These are phyloP conservation scores for Kurtzmaniella quercitrusa DNA, from an alignment of 1,139 yeast genomes.

Conservation along the genomic window DNA sequence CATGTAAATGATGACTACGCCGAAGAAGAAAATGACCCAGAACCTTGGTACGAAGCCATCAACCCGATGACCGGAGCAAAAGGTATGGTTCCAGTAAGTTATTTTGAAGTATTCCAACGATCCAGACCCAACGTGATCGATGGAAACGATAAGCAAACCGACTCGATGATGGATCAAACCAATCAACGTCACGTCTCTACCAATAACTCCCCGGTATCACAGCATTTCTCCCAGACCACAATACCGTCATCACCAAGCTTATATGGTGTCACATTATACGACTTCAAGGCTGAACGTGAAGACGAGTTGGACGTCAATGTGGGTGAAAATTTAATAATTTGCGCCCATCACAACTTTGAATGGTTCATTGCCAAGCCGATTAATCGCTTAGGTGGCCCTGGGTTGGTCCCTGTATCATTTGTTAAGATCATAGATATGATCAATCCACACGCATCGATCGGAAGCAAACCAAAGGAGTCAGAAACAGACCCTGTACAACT, in stretches of 20 bases:
- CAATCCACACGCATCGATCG: conserved; percentile 19
- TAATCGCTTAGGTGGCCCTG: conserved; percentile 94
- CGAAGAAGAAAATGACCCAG: conserved; percentile 25
- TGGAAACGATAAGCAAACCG: not conserved
- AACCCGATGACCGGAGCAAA: conserved; percentile 74
- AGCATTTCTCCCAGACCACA: conserved; percentile 10
- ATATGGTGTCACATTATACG: conserved; percentile 57
- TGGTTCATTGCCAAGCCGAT: conserved; percentile 98
- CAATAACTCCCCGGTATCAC: conserved; percentile 1
- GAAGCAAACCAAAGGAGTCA: conserved; percentile 21
- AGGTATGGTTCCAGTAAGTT: conserved; percentile 85
- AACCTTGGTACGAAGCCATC: conserved; percentile 84
- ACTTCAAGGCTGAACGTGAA: conserved; percentile 81
- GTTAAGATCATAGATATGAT: conserved; percentile 81
- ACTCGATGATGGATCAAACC: conserved; percentile 6
- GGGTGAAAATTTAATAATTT: conserved; percentile 86
- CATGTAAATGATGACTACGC: conserved; percentile 67
- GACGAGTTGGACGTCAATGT: conserved; percentile 83
- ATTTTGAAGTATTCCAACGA: conserved; percentile 77
- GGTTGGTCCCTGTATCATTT: conserved; percentile 87
- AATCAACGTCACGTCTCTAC: not conserved
- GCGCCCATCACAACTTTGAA: conserved; percentile 94
- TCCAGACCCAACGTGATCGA: conserved; percentile 31
- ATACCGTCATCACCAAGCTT: conserved; percentile 26
- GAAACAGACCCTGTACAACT: conserved; percentile 28